phyloP scores from a whole-genome alignment of 768 basidiomycete genomes.

The Mycena indigotica region DNA sequence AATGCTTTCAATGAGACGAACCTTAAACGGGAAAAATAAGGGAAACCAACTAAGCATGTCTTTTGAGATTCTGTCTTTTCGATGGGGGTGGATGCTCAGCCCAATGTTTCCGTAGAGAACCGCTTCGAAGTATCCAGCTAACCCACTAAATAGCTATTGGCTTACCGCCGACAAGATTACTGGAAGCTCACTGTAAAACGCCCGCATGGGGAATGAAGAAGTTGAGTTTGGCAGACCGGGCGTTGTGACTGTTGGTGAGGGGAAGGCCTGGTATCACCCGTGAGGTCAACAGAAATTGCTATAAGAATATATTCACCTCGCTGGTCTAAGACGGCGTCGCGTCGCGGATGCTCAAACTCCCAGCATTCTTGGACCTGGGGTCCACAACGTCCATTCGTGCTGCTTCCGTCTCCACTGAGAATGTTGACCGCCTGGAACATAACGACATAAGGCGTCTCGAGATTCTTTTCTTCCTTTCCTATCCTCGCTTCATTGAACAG shows the following conservation, averaged over 20 bases:
- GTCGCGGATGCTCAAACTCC: slow-evolving; percentile 93
- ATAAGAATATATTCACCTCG: slow-evolving; percentile 49
- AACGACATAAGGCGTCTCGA: slow-evolving; percentile 97
- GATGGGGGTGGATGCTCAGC: slow-evolving; percentile 90
- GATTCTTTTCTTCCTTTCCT: slow-evolving; percentile 64
- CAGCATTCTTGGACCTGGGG: slow-evolving; percentile 91
- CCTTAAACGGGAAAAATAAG: slow-evolving; percentile 92
- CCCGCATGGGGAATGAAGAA: slow-evolving; percentile 97
- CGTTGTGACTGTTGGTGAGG: slow-evolving; percentile 95
- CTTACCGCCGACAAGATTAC: neutral
- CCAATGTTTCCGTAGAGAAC: slow-evolving; percentile 88
- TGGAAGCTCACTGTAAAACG: slow-evolving; percentile 65
- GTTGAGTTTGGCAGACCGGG: slow-evolving; percentile 77
- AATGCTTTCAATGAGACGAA: slow-evolving; percentile 35
- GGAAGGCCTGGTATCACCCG: slow-evolving; percentile 74
- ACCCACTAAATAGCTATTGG: slow-evolving; percentile 49
- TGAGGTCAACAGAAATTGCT: neutral
- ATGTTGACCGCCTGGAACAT: slow-evolving; percentile 96
- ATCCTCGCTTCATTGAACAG: slow-evolving; percentile 81
- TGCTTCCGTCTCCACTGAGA: slow-evolving; percentile 74
- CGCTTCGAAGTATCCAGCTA: slow-evolving; percentile 97
- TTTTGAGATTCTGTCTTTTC: slow-evolving; percentile 82
- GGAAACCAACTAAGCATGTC: slow-evolving; percentile 99
- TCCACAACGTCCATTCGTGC: slow-evolving; percentile 69
- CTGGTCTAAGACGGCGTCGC: slow-evolving; percentile 72